These are phyloP conservation scores for Cercospora janseana DNA, from an alignment of 2,329 filamentous ascomycete species.

Conservation along the genomic window DNA sequence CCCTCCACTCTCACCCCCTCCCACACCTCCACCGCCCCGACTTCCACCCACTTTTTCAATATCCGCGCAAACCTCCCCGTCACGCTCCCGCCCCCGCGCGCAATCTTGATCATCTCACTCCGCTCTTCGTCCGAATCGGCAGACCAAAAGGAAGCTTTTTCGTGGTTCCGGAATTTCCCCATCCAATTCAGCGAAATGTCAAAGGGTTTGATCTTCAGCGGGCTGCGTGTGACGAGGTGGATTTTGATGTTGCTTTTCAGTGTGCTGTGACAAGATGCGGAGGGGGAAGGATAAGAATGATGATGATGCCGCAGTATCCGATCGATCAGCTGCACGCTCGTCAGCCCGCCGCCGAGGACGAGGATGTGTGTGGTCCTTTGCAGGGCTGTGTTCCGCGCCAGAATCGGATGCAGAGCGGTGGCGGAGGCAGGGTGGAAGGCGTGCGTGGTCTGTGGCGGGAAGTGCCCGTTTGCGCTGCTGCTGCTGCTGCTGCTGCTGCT, in stretches of 20 bases:
- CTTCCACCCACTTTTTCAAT: slow-evolving; percentile 59
- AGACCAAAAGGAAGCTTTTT: slow-evolving; percentile 74
- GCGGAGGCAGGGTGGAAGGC: slow-evolving; percentile 55
- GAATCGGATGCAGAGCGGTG: slow-evolving; percentile 45
- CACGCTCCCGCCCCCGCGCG: slow-evolving; percentile 73
- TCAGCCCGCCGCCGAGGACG: slow-evolving; percentile 72
- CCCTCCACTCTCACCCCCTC: neutral
- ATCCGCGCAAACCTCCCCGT: slow-evolving; percentile 66
- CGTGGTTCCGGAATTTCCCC: slow-evolving; percentile 75
- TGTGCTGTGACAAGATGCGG: too few relatives aligned
- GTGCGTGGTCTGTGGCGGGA: slow-evolving; percentile 56
- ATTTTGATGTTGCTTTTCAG: slow-evolving; percentile 59
- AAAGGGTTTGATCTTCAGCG: slow-evolving; percentile 65
- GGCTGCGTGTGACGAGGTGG: slow-evolving; percentile 66
- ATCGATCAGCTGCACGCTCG: slow-evolving; percentile 71
- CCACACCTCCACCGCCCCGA: slow-evolving; percentile 55
- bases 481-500: slow-evolving; percentile 36
- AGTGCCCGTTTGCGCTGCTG: neutral
- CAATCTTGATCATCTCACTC: slow-evolving; percentile 62
- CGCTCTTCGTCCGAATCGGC: slow-evolving; percentile 70
- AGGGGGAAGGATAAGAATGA: neutral
- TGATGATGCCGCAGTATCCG: slow-evolving; percentile 44
- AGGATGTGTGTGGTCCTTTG: slow-evolving; percentile 61
- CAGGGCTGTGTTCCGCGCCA: slow-evolving; percentile 51
- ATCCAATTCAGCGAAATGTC: slow-evolving; percentile 77